Percentiles rank a stretch among this genome's conserved stretches.
phyloP scores from a whole-genome alignment of 371 early-diverging fungal species.

The Batrachochytrium dendrobatidis region DNA sequence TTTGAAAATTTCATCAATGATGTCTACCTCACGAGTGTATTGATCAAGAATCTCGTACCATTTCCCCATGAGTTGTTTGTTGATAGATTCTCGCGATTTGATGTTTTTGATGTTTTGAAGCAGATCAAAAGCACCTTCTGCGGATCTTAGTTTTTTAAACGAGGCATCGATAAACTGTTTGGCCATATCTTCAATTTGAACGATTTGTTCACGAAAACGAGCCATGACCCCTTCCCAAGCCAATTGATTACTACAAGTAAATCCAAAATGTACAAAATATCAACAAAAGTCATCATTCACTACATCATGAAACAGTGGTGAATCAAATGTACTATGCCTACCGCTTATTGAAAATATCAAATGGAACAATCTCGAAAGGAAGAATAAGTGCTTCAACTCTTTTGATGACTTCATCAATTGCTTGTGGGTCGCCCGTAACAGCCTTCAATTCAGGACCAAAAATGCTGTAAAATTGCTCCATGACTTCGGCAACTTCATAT shows the following conservation, averaged over 20 bases:
- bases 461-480: slow-evolving; percentile 56
- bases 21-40: slow-evolving; percentile 50
- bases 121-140: slow-evolving; percentile 56
- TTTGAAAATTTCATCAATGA: slow-evolving; percentile 48
- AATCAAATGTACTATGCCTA: slow-evolving; percentile 7
- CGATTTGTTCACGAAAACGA: slow-evolving; percentile 52
- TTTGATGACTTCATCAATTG: slow-evolving; percentile 55
- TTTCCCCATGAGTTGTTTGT: slow-evolving; percentile 53
- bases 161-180: slow-evolving; percentile 55
- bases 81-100: slow-evolving; percentile 47
- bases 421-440: slow-evolving; percentile 54
- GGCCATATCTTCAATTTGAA: slow-evolving; percentile 58
- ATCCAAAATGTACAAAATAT: background rate
- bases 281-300: background rate
- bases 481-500: slow-evolving; percentile 46
- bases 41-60: slow-evolving; percentile 56
- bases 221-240: slow-evolving; percentile 49
- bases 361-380: slow-evolving; percentile 46
- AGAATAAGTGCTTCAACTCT: slow-evolving; percentile 48
- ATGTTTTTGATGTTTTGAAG: slow-evolving; percentile 54
- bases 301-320: background rate
- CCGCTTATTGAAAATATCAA: slow-evolving; percentile 50
- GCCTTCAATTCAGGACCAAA: slow-evolving; percentile 57
- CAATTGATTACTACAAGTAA: slow-evolving; percentile 28
- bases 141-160: slow-evolving; percentile 53